Evolutionary conservation across 352 stramenopile genomes (phyloP), one percentile per base, ranked within the genome.

Genomic region (Globisporangium polare): DNA sequence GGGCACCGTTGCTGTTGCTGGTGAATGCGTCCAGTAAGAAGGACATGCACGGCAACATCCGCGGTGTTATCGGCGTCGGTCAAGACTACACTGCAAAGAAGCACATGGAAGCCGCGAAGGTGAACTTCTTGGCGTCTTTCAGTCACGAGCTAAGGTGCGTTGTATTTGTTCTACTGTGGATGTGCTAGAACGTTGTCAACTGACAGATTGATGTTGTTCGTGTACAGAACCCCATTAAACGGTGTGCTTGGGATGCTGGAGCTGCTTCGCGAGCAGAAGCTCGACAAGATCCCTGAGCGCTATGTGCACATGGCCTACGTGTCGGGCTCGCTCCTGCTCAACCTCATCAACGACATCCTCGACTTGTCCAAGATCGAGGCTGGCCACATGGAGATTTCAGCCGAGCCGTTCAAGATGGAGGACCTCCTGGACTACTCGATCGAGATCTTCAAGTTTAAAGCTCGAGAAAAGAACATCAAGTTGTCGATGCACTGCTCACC

Each of bases 311-410:
- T 88, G 67, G 79, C 79, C 0, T 88, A 87, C 61, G 79, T 88
- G 52, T 88, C 78, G 4, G 80, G 80, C 2, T 87, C 76, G 24
- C 59, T 90, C 24, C 55, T 90, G 49, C 68, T 90, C 18, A 90
- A 88, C 63, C 43, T 90, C 20, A 90, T 90, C 63, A 90, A 95
- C 68, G 86, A 95, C 59, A 95, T 95, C 55, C 75, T 95, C 17
- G 86, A 95, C 67, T 72, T 95, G 46, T 95, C 89, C 4, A 93
- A 93, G 66, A 97, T 97, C 73, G 91, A 97, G 77, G 90, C 93
- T 20, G 89, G 89, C 0, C 92, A 90, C 68, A 79, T 88, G 74
- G 77, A 92, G 63, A 80, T 95, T 64, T 83, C 79, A 61, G 72
- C 78, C 52, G 80, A 95, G 71, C 85, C 77, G 58, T 83, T 85